Evolutionary conservation across 2,329 filamentous ascomycete species (phyloP), one percentile per base, ranked within the genome.

Genomic region (Fusarium newnesense): DNA sequence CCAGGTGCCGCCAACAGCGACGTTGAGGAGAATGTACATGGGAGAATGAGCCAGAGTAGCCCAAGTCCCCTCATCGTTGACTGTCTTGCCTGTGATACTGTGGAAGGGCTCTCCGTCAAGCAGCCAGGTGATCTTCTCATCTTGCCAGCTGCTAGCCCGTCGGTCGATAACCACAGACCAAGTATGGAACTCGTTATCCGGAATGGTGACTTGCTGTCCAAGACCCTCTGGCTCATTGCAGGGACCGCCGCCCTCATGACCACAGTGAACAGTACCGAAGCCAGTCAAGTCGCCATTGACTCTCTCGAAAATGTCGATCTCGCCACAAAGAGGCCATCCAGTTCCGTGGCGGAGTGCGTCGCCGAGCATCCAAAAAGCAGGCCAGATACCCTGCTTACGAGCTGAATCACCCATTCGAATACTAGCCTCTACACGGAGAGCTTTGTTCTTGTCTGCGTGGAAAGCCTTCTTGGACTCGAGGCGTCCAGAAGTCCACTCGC

Each of bases 361-460:
- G 16, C 86, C 86, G 2, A 88, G 82, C 60, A 87, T 79, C 86
- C 86, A 88, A 75, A 88, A 88, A 7, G 86, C 86, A 5, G 86
- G 86, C 86, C 86, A 88, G 70, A 88, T 81, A 18, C 86, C 86
- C 72, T 85, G 81, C 79, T 87, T 86, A 54, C 81, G 80, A 36
- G 71, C 71, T 21, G 76, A 64, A 16, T 78, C 60, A 37, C 86
- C 87, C 68, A 86, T 85, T 12, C 85, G 83, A 60, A 88, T 79
- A 46, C 78, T 78, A 15, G 83, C 83, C 77, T 88, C 84, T 53
- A 83, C 81, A 37, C 85, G 76, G 42, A 86, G 86, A 52, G 77
- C 73, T 39, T 79, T 79, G 53, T 84, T 84, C 3, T 81, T 76
- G 21, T 78, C 49, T 1, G 86, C 85, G 5, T 83, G 84, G 80